phyloP scores from a whole-genome alignment of 2,329 filamentous ascomycete genomes.

The Graphiopsis chlorocephala region DNA sequence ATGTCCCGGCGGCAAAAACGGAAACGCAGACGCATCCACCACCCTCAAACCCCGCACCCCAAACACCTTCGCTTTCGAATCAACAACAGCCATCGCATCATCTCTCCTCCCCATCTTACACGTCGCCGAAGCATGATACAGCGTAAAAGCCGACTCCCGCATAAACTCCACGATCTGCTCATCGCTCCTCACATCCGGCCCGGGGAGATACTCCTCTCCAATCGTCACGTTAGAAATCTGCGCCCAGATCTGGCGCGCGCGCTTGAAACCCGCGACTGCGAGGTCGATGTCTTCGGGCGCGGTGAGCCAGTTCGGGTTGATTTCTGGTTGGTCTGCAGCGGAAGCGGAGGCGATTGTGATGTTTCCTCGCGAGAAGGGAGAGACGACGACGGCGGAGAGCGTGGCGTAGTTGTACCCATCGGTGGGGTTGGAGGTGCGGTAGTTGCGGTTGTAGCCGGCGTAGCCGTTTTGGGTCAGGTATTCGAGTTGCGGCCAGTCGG shows the following conservation, averaged over 20 bases:
- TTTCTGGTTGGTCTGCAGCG: conserved; percentile 28
- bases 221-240: conserved; percentile 27
- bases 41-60: conserved; percentile 25
- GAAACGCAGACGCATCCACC: conserved; percentile 25
- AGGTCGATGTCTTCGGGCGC: conserved; percentile 33
- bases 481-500: conserved; percentile 39
- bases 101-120: conserved; percentile 22
- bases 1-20: conserved; percentile 27
- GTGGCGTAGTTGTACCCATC: conserved; percentile 34
- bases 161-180: conserved; percentile 17
- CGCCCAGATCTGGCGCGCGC: conserved; percentile 31
- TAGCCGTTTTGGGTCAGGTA: conserved; percentile 19
- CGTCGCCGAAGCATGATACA: conserved; percentile 19
- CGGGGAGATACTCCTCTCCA: conserved; percentile 32
- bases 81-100: conserved; percentile 25
- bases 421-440: conserved; percentile 25
- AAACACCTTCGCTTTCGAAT: conserved; percentile 22
- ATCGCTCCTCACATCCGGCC: conserved; percentile 18
- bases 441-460: conserved; percentile 19
- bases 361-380: conserved; percentile 36
- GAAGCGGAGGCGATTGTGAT: conserved; percentile 34
- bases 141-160: conserved; percentile 2
- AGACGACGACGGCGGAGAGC: conserved; percentile 32
- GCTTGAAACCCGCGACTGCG: conserved; percentile 32
- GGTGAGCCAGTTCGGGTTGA: conserved; percentile 39